Conservation (phyloP, 768 basidiomycete genomes). For the Nidularia pulvinata region DNA sequence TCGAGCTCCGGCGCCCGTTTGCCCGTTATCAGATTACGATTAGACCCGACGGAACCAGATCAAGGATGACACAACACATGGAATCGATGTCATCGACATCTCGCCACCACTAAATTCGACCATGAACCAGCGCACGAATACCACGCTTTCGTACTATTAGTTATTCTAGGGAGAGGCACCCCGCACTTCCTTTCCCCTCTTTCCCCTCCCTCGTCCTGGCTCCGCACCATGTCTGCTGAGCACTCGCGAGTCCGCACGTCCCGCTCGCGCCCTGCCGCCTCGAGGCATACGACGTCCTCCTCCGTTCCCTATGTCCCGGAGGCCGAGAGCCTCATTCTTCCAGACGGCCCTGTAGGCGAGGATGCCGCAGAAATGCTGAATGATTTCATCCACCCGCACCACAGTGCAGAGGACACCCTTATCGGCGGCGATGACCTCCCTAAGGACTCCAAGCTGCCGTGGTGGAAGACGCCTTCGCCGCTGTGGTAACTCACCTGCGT, state of each 20-base stretch:
- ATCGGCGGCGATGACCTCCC: constrained; percentile 15
- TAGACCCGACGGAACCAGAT: too few species aligned
- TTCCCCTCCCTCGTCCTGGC: not conserved
- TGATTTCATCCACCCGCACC: constrained; percentile 39
- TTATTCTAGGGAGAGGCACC: too few species aligned
- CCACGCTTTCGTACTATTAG: too few species aligned
- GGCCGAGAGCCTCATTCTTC: constrained; percentile 35
- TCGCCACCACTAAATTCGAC: too few species aligned
- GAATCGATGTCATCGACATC: too few species aligned
- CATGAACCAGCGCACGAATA: too few species aligned
- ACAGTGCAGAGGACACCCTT: constrained; percentile 27
- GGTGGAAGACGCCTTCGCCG: constrained; percentile 78
- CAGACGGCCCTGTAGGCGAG: constrained; percentile 43
- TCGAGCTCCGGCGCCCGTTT: too few species aligned
- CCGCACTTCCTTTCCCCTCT: too few species aligned
- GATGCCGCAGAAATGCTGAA: constrained; percentile 44
- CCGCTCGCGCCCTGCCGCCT: constrained; percentile 8
- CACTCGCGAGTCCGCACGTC: constrained; percentile 5
- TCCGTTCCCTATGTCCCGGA: constrained; percentile 20
- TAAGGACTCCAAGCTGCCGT: constrained; percentile 42
- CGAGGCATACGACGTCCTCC: constrained; percentile 9
- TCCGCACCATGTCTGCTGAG: not conserved
- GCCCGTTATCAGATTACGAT: too few species aligned
- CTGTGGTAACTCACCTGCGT: constrained; percentile 47
- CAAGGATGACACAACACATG: too few species aligned